Base-by-base conservation (phyloP, 1,139 yeast species). In the Nematodospora anomalae region DNA sequence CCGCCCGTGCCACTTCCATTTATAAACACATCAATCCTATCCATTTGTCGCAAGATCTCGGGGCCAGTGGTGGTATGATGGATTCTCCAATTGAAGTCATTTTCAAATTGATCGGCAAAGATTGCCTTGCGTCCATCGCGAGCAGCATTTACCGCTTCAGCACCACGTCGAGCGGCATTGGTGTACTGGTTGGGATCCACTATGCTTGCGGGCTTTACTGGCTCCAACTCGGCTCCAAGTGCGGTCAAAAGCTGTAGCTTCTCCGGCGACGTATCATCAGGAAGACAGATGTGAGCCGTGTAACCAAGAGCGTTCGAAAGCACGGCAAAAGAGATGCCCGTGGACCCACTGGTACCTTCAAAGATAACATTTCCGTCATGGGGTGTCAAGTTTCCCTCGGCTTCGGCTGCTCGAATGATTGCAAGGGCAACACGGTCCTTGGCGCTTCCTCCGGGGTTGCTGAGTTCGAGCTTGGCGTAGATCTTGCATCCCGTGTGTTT, bases 291-390 rank as follows among this genome's bases (percentile, higher is more conserved):
- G 53, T 89, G 96, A 0, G 96, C 86, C 10, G 75, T 77, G 57
- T 90, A 90, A 0, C 98, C 98, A 42, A 86, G 60, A 0, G 97
- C 86, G 49, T 89, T 79, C 44, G 95, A 86, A 16, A 92, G 72
- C 62, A 88, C 77, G 1, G 97, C 96, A 47, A 92, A 76, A 2
- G 96, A 86, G 18, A 92, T 92, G 6, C 98, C 98, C 0, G 98
- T 92, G 0, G 96, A 87, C 0, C 97, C 97, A 8, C 94, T 82
- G 0, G 97, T 92, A 3, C 98, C 98, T 64, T 92, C 98, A 56
- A 83, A 89, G 4, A 87, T 79, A 13, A 81, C 73, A 53, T 86
- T 89, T 4, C 67, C 67, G 28, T 61, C 49, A 38, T 78, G 57
- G 0, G 89, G 90, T 6, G 64, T 57, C 28, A 90, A 57, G 10